A percentile compares a stretch with the other conserved stretches of the same genome.
These are phyloP conservation scores for Clarireedia sp. DNA, from an alignment of 2,329 filamentous ascomycete genomes.

Conservation along the genomic window DNA sequence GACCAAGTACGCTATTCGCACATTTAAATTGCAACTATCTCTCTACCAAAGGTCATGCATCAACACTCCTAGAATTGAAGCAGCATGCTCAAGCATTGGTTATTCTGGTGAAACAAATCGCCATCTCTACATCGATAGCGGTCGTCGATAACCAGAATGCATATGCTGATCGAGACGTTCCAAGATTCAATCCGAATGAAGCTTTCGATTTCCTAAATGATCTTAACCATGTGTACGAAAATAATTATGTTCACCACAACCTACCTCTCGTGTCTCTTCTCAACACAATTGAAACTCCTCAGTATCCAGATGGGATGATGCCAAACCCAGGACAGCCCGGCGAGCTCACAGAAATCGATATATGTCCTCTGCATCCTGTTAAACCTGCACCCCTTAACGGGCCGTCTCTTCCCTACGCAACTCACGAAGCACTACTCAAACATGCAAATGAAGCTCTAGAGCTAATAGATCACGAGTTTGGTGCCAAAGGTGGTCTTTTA, in stretches of 20 bases:
- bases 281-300: slow-evolving; percentile 18
- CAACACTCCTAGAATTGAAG: slow-evolving; percentile 50
- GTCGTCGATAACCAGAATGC: slow-evolving; percentile 19
- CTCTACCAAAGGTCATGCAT: slow-evolving; percentile 42
- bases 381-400: slow-evolving; percentile 5
- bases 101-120: slow-evolving; percentile 43
- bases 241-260: slow-evolving; percentile 16
- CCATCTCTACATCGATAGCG: slow-evolving; percentile 30
- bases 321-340: slow-evolving; percentile 1
- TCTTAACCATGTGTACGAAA: slow-evolving; percentile 38
- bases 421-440: slow-evolving; percentile 36
- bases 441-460: slow-evolving; percentile 54
- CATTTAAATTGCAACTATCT: slow-evolving; percentile 52
- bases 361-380: slow-evolving; percentile 22
- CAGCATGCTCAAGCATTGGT: slow-evolving; percentile 51
- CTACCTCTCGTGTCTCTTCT: slow-evolving; percentile 22
- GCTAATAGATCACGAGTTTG: slow-evolving; percentile 51
- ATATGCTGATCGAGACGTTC: background rate
- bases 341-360: slow-evolving; percentile 11
- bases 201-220: slow-evolving; percentile 52
- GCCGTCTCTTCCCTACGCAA: slow-evolving; percentile 22
- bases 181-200: slow-evolving; percentile 28
- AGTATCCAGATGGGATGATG: background rate
- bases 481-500: slow-evolving; percentile 47
- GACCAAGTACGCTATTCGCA: slow-evolving; percentile 25